Base-by-base conservation (phyloP, 73 alveolate genomes). In the Halteria grandinella region DNA sequence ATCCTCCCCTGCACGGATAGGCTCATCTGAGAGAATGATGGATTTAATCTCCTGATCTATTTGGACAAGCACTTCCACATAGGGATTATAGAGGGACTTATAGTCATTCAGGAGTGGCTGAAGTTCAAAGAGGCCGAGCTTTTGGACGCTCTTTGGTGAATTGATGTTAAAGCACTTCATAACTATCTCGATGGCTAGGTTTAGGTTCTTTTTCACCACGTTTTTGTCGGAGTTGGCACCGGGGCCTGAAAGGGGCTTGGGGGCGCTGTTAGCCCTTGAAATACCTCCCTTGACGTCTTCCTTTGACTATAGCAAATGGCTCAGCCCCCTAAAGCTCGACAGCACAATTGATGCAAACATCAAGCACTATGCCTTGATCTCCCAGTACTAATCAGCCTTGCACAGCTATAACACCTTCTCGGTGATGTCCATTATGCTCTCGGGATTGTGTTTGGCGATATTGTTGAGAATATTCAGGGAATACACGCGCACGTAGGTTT, bases 301-400 rank as follows among this genome's bases (percentile, higher is more conserved):
- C 29, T 57, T 57, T 57, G 29, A 29, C 40, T 32, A 17, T 36
- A 55, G 25, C 50, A 33, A 20, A 63, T 55, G 77, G 66, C 71
- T 74, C 86, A 55, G 54, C 62, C 28, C 55, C 41, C 31, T 63
- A 62, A 39, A 25, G 12, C 53, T 39, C 24, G 21, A 50, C 1
- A 80, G 82, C 12, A 70, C 59, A 17, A 52, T 37, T 33, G 73
- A 34, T 0, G 83, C 86, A 66, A 81, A 78, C 37, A 59, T 49
- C 69, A 87, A 14, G 86, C 80, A 33, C 52, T 87, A 82, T 31
- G 88, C 87, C 62, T 84, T 79, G 43, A 87, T 83, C 50, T 87
- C 95, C 91, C 95, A 87, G 54, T 60, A 72, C 33, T 20, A 31
- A 51, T 73, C 86, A 12, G n/a, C n/a, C n/a, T 70, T 40, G 21